Conservation (phyloP, 176 grass and related monocot genomes). For the Elymus sibiricus region DNA sequence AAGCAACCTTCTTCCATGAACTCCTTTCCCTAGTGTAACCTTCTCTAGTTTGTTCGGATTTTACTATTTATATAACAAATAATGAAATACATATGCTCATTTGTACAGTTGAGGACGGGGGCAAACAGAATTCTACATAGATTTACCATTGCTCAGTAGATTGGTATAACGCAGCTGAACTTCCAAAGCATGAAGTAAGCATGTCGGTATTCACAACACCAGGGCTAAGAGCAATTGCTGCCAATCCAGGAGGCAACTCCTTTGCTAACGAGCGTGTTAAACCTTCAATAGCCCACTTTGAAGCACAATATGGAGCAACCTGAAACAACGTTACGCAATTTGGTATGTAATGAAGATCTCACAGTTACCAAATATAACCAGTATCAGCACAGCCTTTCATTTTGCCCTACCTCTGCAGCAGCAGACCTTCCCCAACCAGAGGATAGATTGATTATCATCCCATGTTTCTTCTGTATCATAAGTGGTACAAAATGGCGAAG, state of each 20-base stretch:
- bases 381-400: neutral
- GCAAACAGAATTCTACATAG: conserved; percentile 18
- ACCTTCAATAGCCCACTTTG: conserved; percentile 97
- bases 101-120: neutral
- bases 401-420: conserved; percentile 66
- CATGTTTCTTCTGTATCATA: conserved; percentile 89
- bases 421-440: conserved; percentile 98
- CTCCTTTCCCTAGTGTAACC: neutral
- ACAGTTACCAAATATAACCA: conserved; percentile 4
- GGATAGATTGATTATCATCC: conserved; percentile 86
- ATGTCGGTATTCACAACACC: conserved; percentile 95
- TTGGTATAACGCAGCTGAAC: conserved; percentile 68
- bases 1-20: neutral
- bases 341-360: neutral
- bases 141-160: conserved; percentile 78
- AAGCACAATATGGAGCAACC: conserved; percentile 93
- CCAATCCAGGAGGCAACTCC: conserved; percentile 85
- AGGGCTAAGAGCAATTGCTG: conserved; percentile 87
- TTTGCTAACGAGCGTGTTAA: conserved; percentile 85
- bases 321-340: conserved; percentile 28
- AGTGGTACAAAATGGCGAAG: conserved; percentile 90
- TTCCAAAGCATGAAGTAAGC: conserved; percentile 93
- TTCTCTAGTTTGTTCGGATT: neutral
- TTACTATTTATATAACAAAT: neutral
- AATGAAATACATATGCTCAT: neutral